A percentile compares a stretch with the other conserved stretches of the same genome.
Evolutionary conservation across 768 basidiomycete genomes (phyloP).

Genomic region (Lyophyllum semitale): DNA sequence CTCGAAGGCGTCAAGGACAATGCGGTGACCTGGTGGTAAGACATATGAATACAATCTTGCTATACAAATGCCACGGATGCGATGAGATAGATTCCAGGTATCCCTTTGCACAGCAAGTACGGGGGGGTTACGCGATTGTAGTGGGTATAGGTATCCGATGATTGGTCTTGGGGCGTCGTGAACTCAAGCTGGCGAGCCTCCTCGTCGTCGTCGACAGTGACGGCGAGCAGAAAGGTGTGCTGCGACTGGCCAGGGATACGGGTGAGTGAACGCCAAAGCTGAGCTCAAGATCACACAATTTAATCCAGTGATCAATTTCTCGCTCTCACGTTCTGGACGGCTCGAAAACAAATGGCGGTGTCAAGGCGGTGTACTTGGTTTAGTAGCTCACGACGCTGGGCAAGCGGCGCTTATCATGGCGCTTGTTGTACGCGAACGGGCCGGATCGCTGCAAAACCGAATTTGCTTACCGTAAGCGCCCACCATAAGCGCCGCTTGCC

Average conservation of each 20-base stretch:
- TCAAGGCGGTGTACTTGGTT: too few relatives aligned
- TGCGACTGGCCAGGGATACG: constrained; percentile 8
- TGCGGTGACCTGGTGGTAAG: constrained; percentile 41
- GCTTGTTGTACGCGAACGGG: too few relatives aligned
- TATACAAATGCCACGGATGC: background rate
- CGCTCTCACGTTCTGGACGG: too few relatives aligned
- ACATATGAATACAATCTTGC: constrained; percentile 24
- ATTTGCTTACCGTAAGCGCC: too few relatives aligned
- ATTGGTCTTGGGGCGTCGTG: constrained; percentile 1
- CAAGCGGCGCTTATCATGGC: too few relatives aligned
- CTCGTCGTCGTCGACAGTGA: constrained; percentile 14
- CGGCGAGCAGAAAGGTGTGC: constrained; percentile 7
- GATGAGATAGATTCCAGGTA: constrained; percentile 4
- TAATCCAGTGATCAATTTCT: too few relatives aligned
- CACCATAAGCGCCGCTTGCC: too few relatives aligned
- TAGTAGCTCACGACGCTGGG: too few relatives aligned
- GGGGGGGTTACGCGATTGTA: background rate
- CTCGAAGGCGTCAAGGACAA: constrained; percentile 74
- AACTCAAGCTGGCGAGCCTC: constrained; percentile 2
- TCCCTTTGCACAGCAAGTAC: constrained; percentile 2
- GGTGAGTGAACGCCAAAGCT: too few relatives aligned
- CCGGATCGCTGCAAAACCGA: too few relatives aligned
- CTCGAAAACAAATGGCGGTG: too few relatives aligned
- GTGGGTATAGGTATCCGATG: constrained; percentile 3
- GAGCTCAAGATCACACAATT: too few relatives aligned